Conservation (phyloP, 148 eudicot species). For the Diospyros kaki region DNA sequence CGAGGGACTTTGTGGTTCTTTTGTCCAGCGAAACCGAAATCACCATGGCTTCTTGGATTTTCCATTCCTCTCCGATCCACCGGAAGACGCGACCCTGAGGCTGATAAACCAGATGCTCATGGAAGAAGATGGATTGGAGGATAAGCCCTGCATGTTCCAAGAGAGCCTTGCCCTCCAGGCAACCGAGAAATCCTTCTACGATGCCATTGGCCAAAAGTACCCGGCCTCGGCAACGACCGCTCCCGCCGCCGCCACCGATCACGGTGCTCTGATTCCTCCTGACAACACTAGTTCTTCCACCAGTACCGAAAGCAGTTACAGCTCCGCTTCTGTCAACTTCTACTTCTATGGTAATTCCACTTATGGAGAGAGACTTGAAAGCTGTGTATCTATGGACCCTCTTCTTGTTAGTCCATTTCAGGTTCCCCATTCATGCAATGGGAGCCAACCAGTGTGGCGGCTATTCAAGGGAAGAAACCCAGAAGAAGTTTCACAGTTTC, state of each 20-base stretch:
- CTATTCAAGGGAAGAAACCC: too few relatives aligned
- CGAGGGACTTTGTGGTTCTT: constrained; percentile 17
- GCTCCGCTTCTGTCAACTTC: constrained; percentile 3
- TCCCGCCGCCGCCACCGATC: constrained; percentile 4
- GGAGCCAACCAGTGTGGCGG: too few relatives aligned
- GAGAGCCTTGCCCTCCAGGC: constrained; percentile 57
- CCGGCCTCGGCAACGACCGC: constrained; percentile 3
- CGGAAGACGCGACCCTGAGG: constrained; percentile 38
- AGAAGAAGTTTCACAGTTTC: too few relatives aligned
- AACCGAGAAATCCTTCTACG: constrained; percentile 59
- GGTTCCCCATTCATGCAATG: not conserved
- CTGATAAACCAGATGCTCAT: constrained; percentile 50
- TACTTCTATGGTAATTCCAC: not conserved
- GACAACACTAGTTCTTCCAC: not conserved
- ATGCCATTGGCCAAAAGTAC: constrained; percentile 36
- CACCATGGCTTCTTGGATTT: constrained; percentile 13
- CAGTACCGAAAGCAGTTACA: not conserved
- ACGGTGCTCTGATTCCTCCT: not conserved
- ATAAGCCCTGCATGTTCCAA: constrained; percentile 34
- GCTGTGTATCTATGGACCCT: constrained; percentile 9
- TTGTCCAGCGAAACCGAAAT: constrained; percentile 8
- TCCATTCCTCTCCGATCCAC: constrained; percentile 8
- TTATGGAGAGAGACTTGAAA: constrained; percentile 9
- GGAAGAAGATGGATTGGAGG: constrained; percentile 51
- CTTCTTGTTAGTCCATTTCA: constrained; percentile 25